Evolutionary conservation across 805 yeast species (phyloP), one percentile per base, ranked within the genome.

Genomic region (Saccharomycopsis sp.): DNA sequence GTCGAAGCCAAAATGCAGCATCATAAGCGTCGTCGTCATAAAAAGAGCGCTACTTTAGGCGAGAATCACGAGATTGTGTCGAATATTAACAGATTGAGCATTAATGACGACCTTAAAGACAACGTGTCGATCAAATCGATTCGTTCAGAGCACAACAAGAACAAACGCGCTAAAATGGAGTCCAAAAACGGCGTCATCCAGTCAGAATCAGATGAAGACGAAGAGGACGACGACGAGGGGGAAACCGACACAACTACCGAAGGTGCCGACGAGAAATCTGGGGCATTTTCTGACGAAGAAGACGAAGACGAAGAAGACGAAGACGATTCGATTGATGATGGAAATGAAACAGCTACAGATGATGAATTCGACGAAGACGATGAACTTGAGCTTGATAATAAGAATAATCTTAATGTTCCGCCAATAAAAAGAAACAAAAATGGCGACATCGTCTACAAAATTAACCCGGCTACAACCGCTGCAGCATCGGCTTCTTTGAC

Each of bases 111-210:
- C 3, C 19, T 23, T 7, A 56, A 54, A 17, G 61, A 60, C 29
- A 41, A 34, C 22, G 61, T 47, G 12, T 44, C 54, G 3, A 47
- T 60, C 1, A 47, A 55, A 29, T 55, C 64, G 9, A 57, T 61
- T 3, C 20, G 68, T 66, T 59, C 71, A 66, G 54, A 67, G 15
- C 58, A 57, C 22, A 54, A 55, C 19, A 64, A 57, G 66, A 68
- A 57, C 57, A 62, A 63, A 50, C 56, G 67, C 34, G 64, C 56
- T 19, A 60, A 58, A 29, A 42, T 59, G 29, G 52, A 56, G n/a
- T 42, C 61, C 3, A 47, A 53, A 5, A 53, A 12, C 19, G 62
- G 59, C 15, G 59, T 35, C 23, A 54, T 53, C 38, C 55, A 56
- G 19, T 50, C 55, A 14, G 60, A 59, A 38, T 35, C 58, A 17